Conservation (phyloP, 371 early-diverging fungal species). For the Mortierella sp. region DNA sequence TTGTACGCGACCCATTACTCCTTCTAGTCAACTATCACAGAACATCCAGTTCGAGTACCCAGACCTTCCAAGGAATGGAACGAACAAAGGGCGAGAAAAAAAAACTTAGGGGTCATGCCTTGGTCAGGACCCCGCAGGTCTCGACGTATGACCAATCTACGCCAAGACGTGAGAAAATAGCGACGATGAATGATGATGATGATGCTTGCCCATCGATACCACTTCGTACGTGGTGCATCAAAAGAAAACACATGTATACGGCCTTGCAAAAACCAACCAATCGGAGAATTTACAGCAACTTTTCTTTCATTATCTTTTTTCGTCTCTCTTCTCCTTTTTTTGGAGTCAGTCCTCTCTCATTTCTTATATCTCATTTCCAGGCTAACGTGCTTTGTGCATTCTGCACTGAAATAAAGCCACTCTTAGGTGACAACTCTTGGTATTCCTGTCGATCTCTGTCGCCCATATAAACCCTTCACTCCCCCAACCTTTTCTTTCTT, state of each 20-base stretch:
- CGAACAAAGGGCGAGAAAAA: background rate
- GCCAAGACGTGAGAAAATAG: background rate
- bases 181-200: background rate
- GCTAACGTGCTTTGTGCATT: background rate
- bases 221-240: background rate
- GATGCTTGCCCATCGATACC: background rate
- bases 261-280: constrained; percentile 13
- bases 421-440: background rate
- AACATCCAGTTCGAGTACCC: background rate
- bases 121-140: background rate
- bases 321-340: background rate
- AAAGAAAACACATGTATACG: background rate
- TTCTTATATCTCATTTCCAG: background rate
- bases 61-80: background rate
- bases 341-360: background rate
- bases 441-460: background rate
- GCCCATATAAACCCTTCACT: background rate
- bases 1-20: background rate
- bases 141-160: background rate
- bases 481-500: background rate
- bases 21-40: background rate
- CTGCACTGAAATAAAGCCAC: background rate
- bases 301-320: background rate
- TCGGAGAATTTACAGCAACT: constrained; percentile 27
- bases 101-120: background rate